phyloP scores from a whole-genome alignment of 73 alveolate species.

The Stentor roeselii region DNA sequence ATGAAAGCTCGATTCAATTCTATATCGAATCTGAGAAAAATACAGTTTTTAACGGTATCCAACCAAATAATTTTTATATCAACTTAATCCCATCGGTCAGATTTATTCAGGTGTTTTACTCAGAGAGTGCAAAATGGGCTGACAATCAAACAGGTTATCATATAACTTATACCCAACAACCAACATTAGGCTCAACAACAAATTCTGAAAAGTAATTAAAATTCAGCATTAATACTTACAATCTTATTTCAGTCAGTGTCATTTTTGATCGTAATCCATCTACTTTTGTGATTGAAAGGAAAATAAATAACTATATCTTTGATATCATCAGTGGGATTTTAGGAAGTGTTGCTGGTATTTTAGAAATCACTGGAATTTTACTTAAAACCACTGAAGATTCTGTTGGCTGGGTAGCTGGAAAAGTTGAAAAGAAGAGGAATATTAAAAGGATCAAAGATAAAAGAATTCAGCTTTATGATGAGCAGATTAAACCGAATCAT shows the following conservation, averaged over 20 bases:
- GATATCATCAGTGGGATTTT: not conserved
- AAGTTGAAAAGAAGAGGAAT: too few species aligned
- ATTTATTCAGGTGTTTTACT: not conserved
- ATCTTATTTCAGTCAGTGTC: not conserved
- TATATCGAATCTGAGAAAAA: not conserved
- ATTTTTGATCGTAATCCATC: not conserved
- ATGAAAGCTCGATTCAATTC: not conserved
- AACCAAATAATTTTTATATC: not conserved
- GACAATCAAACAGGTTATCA: not conserved
- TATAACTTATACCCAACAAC: not conserved
- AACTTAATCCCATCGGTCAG: not conserved
- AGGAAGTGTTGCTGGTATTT: not conserved
- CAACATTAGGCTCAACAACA: not conserved
- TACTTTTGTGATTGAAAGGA: not conserved
- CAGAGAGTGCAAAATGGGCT: not conserved
- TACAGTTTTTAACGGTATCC: not conserved
- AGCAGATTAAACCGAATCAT: not conserved
- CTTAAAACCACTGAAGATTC: not conserved
- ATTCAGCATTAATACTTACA: not conserved
- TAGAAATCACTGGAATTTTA: not conserved
- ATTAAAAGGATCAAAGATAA: too few species aligned
- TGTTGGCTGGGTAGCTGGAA: not conserved
- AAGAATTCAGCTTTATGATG: not conserved
- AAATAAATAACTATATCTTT: too few species aligned
- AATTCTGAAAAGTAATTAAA: not conserved